A percentile compares a stretch with the other conserved stretches of the same genome.
phyloP scores from a whole-genome alignment of 768 basidiomycete genomes.

The Mrakia frigida region DNA sequence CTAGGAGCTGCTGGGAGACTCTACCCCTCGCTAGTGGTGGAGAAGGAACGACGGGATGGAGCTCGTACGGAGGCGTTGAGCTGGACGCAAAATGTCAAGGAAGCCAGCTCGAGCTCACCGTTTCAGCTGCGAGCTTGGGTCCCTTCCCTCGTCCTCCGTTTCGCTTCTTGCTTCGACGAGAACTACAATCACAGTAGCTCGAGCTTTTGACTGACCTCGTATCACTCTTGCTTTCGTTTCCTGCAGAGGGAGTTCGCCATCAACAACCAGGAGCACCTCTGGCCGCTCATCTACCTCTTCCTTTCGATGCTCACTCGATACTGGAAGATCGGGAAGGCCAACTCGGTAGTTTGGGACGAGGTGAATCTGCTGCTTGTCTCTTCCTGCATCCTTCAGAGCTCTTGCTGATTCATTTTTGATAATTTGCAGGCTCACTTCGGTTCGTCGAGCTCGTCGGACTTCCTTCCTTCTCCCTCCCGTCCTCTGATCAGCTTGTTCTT shows the following conservation, averaged over 20 bases:
- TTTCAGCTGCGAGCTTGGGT: background rate
- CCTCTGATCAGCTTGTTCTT: background rate
- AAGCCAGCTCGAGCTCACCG: background rate
- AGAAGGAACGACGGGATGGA: background rate
- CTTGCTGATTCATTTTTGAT: background rate
- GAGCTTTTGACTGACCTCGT: background rate
- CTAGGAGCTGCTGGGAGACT: background rate
- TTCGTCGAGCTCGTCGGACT: background rate
- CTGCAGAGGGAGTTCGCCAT: constrained; percentile 39
- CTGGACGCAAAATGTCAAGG: background rate
- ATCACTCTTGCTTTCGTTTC: background rate
- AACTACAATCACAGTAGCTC: background rate
- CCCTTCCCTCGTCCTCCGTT: background rate
- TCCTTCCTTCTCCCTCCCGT: background rate
- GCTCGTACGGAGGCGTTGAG: background rate
- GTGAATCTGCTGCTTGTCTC: constrained; percentile 34
- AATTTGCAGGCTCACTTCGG: constrained; percentile 85
- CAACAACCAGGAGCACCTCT: constrained; percentile 43
- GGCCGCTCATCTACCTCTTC: constrained; percentile 71
- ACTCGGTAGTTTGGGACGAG: constrained; percentile 94
- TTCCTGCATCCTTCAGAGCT: background rate
- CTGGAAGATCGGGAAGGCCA: constrained; percentile 80
- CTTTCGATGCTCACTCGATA: constrained; percentile 93
- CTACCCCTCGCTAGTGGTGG: no score
- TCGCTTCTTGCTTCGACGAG: no score